A percentile compares a stretch with the other conserved stretches of the same genome.
Evolutionary conservation across 1,284 basidiomycete genomes (phyloP).

Genomic region (Ceratobasidium theobromae): DNA sequence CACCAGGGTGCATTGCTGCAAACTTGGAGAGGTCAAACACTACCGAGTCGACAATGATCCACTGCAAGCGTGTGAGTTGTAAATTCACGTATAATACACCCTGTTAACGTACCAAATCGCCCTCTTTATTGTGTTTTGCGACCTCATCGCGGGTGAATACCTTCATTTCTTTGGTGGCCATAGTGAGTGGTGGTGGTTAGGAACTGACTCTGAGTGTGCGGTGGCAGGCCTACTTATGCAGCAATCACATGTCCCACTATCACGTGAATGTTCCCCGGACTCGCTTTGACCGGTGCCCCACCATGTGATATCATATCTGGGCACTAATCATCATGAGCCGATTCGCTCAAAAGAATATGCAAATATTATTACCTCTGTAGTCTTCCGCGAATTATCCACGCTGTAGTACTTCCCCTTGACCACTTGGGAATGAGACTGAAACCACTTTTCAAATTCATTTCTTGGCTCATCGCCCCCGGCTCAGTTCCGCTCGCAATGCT

Average conservation of each 20-base stretch:
- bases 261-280: conserved; percentile 26
- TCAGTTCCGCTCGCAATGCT: no score
- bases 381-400: no score
- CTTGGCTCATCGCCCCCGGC: no score
- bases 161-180: conserved; percentile 34
- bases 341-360: no score
- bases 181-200: conserved; percentile 27
- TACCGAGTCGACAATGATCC: conserved; percentile 80
- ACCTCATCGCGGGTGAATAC: conserved; percentile 38
- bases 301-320: conserved; percentile 28
- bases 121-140: conserved; percentile 39
- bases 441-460: no score
- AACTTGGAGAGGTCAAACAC: conserved; percentile 83
- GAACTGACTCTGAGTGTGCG: not conserved
- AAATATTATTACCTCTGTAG: no score
- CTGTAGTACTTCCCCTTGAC: no score
- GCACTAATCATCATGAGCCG: not conserved
- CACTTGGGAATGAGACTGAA: no score
- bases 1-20: conserved; percentile 79
- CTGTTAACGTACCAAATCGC: conserved; percentile 37
- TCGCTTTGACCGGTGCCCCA: conserved; percentile 3
- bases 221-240: conserved; percentile 19
- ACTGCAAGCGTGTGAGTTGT: conserved; percentile 50
- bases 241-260: conserved; percentile 20
- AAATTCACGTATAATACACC: not conserved